Evolutionary conservation across 2,329 filamentous ascomycete genomes (phyloP).

Genomic region (Diaporthe citri): DNA sequence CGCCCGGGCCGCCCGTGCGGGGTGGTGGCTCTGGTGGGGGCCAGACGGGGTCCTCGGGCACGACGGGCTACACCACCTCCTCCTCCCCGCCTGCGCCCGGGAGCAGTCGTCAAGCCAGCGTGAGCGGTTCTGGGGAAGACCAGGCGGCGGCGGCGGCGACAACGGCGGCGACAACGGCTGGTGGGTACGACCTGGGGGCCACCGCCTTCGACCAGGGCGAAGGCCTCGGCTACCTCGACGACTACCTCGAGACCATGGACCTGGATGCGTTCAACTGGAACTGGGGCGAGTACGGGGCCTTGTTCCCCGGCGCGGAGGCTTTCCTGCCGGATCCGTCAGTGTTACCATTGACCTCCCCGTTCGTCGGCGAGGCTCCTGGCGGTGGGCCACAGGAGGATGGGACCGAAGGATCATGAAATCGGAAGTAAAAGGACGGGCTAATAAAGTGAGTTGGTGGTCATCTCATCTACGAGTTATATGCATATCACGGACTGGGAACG

Average conservation of each 20-base stretch:
- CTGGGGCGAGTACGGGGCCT: constrained; percentile 1
- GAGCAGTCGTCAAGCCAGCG: not conserved
- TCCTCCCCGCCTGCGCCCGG: not conserved
- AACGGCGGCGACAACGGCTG: no score
- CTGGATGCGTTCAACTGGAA: constrained; percentile 20
- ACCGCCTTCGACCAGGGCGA: not conserved
- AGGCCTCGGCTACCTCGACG: not conserved
- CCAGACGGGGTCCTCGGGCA: no score
- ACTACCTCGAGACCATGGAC: constrained; percentile 23
- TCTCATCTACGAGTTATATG: not conserved
- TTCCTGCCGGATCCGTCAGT: not conserved
- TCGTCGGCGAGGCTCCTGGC: not conserved
- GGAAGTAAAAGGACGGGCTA: not conserved
- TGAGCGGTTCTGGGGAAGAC: not conserved
- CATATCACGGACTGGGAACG: not conserved
- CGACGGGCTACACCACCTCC: not conserved
- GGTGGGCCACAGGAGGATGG: not conserved
- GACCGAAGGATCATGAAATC: not conserved
- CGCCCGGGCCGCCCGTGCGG: no score
- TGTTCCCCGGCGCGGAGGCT: constrained; percentile 20
- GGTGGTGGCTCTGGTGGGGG: not conserved
- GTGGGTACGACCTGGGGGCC: not conserved
- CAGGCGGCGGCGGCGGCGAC: not conserved
- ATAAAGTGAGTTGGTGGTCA: not conserved
- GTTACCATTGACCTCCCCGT: not conserved